Evolutionary conservation across 306 rosid species (phyloP).

Genomic region (Nissolia schottii): DNA sequence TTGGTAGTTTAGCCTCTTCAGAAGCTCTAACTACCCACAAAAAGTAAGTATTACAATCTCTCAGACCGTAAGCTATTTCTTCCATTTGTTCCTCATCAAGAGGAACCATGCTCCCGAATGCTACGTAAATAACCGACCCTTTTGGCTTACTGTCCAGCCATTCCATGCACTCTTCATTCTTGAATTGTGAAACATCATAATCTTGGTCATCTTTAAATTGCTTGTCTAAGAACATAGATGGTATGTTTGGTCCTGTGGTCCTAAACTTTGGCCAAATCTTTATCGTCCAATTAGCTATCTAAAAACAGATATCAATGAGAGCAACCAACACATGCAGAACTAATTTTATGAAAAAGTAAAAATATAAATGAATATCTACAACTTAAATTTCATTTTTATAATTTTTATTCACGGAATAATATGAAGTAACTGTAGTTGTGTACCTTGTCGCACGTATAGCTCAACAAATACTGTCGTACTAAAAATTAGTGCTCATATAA

Average conservation of each 20-base stretch:
- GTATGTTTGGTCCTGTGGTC: conserved; percentile 41
- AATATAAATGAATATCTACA: no score
- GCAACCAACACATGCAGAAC: background rate
- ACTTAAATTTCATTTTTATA: no score
- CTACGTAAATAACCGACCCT: conserved; percentile 25
- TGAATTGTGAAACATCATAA: conserved; percentile 22
- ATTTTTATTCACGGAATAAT: no score
- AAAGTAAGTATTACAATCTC: background rate
- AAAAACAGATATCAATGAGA: background rate
- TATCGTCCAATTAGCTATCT: conserved; percentile 28
- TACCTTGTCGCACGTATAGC: no score
- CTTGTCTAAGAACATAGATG: conserved; percentile 37
- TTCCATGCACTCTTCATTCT: conserved; percentile 26
- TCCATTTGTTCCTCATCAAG: conserved; percentile 21
- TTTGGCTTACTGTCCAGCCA: conserved; percentile 35
- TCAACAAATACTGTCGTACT: no score
- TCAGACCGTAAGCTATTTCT: conserved; percentile 30
- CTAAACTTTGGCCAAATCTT: conserved; percentile 34
- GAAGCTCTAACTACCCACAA: conserved; percentile 35
- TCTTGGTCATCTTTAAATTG: conserved; percentile 27
- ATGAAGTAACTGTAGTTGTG: no score
- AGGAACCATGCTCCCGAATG: conserved; percentile 24
- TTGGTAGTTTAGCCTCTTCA: conserved; percentile 18
- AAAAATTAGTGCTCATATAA: no score
- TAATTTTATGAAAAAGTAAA: background rate